phyloP scores from a whole-genome alignment of 805 yeast species.

The Teunomyces barrocoloradensis region DNA sequence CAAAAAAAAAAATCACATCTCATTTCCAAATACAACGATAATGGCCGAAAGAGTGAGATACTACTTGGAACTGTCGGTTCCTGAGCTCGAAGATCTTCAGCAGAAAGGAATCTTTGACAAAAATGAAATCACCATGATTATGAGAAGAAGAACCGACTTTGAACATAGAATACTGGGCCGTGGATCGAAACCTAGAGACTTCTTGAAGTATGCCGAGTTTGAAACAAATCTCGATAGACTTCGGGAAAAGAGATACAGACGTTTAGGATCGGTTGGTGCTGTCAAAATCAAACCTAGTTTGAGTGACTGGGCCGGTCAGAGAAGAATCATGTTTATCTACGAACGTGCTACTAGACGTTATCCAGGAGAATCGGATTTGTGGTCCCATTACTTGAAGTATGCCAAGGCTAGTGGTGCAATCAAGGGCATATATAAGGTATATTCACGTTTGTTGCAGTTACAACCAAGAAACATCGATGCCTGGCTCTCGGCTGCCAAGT shows the following conservation, averaged over 20 bases:
- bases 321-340: constrained; percentile 77
- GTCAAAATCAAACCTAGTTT: constrained; percentile 62
- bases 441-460: constrained; percentile 72
- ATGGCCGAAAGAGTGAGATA: constrained; percentile 50
- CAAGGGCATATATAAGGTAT: constrained; percentile 70
- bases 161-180: constrained; percentile 87
- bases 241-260: constrained; percentile 63
- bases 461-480: constrained; percentile 90
- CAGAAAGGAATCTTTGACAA: constrained; percentile 78
- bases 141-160: constrained; percentile 92
- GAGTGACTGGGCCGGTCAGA: constrained; percentile 83
- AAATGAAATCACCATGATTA: constrained; percentile 76
- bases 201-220: constrained; percentile 71
- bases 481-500: constrained; percentile 94
- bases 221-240: constrained; percentile 78
- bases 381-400: constrained; percentile 74
- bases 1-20: background rate
- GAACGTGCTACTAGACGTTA: constrained; percentile 79
- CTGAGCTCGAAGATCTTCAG: constrained; percentile 87
- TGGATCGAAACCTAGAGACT: constrained; percentile 77
- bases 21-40: background rate
- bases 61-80: constrained; percentile 68
- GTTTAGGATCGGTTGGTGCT: constrained; percentile 56
- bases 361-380: constrained; percentile 72
- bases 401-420: constrained; percentile 67